Conservation (phyloP, 75 land plant genomes). For the Sequoiadendron giganteum region DNA sequence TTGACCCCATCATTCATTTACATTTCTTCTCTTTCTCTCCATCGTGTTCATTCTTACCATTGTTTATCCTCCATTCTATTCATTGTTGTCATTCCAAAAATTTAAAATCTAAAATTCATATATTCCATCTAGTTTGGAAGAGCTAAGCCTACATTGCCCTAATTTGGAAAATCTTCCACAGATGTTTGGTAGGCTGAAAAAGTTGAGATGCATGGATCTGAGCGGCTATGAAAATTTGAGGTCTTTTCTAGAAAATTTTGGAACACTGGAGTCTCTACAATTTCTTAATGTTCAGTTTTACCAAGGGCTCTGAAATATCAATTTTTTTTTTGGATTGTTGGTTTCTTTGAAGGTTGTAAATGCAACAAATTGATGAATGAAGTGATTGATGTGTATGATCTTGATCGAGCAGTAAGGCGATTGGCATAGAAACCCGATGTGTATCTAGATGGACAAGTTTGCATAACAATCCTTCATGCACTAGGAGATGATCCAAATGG, state of each 20-base stretch:
- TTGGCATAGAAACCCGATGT: too few species aligned
- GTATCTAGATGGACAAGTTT: too few species aligned
- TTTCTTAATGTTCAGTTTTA: not conserved
- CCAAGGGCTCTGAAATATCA: not conserved
- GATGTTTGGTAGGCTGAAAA: slow-evolving; percentile 12
- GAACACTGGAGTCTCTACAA: slow-evolving; percentile 7
- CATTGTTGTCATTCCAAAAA: too few species aligned
- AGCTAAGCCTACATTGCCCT: slow-evolving; percentile 12
- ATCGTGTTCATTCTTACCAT: too few species aligned
- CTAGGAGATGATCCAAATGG: too few species aligned
- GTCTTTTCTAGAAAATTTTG: slow-evolving; percentile 16
- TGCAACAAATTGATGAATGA: not conserved
- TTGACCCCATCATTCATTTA: too few species aligned
- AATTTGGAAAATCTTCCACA: slow-evolving; percentile 5
- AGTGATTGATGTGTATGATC: too few species aligned
- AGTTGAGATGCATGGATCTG: slow-evolving; percentile 12
- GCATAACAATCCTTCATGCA: too few species aligned
- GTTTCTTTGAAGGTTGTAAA: not conserved
- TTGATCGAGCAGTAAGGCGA: too few species aligned
- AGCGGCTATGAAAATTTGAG: not conserved
- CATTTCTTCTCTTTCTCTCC: too few species aligned
- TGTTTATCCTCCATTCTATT: too few species aligned
- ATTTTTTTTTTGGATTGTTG: not conserved
- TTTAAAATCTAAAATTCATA: too few species aligned
- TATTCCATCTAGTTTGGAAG: slow-evolving; percentile 11